Conservation (phyloP, 495 filamentous ascomycete genomes). For the Hypoxylon intermedium region DNA sequence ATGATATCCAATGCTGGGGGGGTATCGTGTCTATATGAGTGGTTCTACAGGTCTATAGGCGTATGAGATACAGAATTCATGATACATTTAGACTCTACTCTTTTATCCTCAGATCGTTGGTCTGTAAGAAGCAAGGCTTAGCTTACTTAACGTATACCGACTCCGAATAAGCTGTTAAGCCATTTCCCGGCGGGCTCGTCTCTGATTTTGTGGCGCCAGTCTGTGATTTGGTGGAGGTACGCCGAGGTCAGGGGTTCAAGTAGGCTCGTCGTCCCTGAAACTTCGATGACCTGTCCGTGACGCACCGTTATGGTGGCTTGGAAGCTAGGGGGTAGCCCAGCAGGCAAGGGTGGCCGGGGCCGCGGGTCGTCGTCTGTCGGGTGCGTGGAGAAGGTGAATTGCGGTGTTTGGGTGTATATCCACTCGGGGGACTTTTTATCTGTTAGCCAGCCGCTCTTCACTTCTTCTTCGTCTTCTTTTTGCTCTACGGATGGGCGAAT, state of each 20-base stretch:
- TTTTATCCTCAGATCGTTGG: no score
- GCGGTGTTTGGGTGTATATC: slow-evolving; percentile 84
- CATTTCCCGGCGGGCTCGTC: slow-evolving; percentile 39
- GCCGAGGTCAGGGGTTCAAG: slow-evolving; percentile 33
- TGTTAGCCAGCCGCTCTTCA: background rate
- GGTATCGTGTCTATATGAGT: slow-evolving; percentile 3
- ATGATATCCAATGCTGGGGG: slow-evolving; percentile 5
- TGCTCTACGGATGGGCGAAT: background rate
- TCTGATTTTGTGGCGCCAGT: slow-evolving; percentile 45
- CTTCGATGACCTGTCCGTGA: slow-evolving; percentile 50
- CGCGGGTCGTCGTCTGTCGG: slow-evolving; percentile 62
- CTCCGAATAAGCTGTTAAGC: slow-evolving; percentile 50
- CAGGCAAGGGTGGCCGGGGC: slow-evolving; percentile 55
- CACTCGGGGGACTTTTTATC: slow-evolving; percentile 68
- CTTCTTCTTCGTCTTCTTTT: background rate
- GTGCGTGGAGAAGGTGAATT: slow-evolving; percentile 73
- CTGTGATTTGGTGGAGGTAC: slow-evolving; percentile 49
- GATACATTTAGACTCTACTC: background rate
- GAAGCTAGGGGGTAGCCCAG: slow-evolving; percentile 39
- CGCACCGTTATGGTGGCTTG: slow-evolving; percentile 43
- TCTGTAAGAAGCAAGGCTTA: no score
- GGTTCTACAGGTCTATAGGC: slow-evolving; percentile 4
- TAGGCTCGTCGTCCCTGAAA: slow-evolving; percentile 14
- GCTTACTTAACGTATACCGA: background rate
- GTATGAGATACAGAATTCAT: slow-evolving; percentile 6